Base-by-base conservation (phyloP, 1,284 basidiomycete genomes). In the Inonotus obliquus region DNA sequence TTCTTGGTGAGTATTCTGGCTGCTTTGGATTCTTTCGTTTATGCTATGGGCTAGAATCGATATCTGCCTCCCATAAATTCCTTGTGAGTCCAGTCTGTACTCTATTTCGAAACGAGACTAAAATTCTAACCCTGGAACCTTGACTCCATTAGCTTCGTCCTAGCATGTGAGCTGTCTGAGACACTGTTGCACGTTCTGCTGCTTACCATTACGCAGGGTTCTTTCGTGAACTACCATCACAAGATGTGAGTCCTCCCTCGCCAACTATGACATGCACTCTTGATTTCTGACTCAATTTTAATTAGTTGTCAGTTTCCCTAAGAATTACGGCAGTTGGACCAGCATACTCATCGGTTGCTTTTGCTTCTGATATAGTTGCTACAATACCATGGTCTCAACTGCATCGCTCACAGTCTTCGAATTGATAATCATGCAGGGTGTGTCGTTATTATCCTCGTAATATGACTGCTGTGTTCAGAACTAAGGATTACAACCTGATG, bases 371-470 rank as follows among this genome's bases (percentile, higher is more conserved):
- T 19, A 19, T 29, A 62, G 60, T 41, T 62, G 60, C 47, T 45
- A 57, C 44, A 35, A 35, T 27, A 17, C 60, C 17, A 52, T 57
- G 60, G 10, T 62, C 19, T 52, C 55, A 48, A 57, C 55, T 2
- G 45, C 60, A 25, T 51, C 60, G 9, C 53, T 57, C 37, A 57
- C 54, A 13, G 54, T 62, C 21, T 57, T 58, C 21, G 60, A 62
- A 29, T 17, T 62, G 55, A 62, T 62, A n/a, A 32, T 62, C 29
- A 62, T 62, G 55, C 55, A 62, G 48, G 60, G 60, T 58, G 23
- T 2, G 45, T 29, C 1, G 23, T 55, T 57, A 55, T 48, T 21
- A 62, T 57, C 13, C 21, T 61, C 10, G 55, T 61, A n/a, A n/a
- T n/a, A n/a, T n/a, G n/a, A n/a, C n/a, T n/a, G n/a, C n/a, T n/a